phyloP scores from a whole-genome alignment of 2,329 filamentous ascomycete genomes.

The Claviceps lovelessii region DNA sequence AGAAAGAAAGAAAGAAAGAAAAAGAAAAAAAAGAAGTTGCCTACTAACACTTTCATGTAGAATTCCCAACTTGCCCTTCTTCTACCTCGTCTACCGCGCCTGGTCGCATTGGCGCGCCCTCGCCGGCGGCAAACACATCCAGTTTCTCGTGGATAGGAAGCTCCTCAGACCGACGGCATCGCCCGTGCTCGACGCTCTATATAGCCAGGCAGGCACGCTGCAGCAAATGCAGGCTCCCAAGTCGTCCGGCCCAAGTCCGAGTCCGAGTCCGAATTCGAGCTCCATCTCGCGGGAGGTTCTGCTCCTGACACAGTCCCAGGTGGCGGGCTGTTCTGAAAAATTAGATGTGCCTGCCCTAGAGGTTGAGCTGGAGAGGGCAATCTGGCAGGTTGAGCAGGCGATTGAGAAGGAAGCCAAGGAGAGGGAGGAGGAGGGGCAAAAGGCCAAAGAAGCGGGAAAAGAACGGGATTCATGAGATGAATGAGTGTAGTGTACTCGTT shows the following conservation, averaged over 20 bases:
- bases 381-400: constrained; percentile 53
- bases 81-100: constrained; percentile 81
- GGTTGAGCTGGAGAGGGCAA: constrained; percentile 59
- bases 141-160: constrained; percentile 64
- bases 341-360: constrained; percentile 56
- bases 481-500: neutral
- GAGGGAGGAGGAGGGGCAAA: neutral
- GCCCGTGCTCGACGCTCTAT: constrained; percentile 58
- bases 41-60: constrained; percentile 26
- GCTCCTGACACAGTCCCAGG: constrained; percentile 37
- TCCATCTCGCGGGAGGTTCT: constrained; percentile 15
- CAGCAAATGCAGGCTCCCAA: neutral
- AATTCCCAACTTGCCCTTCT: constrained; percentile 89
- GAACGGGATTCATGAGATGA: neutral
- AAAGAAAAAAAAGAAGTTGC: neutral
- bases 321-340: constrained; percentile 43
- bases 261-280: too few relatives aligned
- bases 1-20: too few relatives aligned
- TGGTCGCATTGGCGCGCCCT: constrained; percentile 88
- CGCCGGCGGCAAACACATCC: constrained; percentile 68
- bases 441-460: neutral
- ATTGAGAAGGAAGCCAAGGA: constrained; percentile 23
- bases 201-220: constrained; percentile 32
- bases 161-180: constrained; percentile 55
- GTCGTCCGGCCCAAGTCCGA: neutral